These are phyloP conservation scores for Canna indica DNA, from an alignment of 176 grass and related monocot genomes.

Conservation along the genomic window DNA sequence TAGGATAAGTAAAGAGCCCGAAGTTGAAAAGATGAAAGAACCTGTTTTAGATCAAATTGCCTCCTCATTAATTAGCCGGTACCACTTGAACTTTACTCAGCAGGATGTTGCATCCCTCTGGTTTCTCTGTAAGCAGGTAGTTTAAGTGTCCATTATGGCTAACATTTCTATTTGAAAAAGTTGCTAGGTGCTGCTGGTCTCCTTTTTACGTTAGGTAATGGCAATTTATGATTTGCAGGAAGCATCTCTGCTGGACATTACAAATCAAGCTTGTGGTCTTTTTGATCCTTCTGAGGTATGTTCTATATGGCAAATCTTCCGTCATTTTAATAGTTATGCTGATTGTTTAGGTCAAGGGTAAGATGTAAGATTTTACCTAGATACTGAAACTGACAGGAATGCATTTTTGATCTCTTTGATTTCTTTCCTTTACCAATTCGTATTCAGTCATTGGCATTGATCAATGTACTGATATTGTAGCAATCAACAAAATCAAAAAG, in stretches of 20 bases:
- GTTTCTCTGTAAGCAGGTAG: conserved; percentile 98
- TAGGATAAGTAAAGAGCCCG: conserved; percentile 76
- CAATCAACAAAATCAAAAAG: too few relatives aligned
- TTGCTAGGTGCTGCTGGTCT: conserved; percentile 14
- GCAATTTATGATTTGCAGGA: conserved; percentile 38
- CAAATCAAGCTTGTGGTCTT: conserved; percentile 87
- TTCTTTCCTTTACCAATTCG: too few relatives aligned
- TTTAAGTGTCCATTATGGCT: conserved; percentile 10
- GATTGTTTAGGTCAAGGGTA: conserved; percentile 7
- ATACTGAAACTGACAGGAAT: too few relatives aligned
- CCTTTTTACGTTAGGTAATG: not conserved
- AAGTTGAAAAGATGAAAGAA: conserved; percentile 74
- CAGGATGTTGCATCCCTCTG: conserved; percentile 83
- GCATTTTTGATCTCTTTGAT: too few relatives aligned
- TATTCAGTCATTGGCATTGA: too few relatives aligned
- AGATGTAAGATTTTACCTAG: not conserved
- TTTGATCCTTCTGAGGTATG: conserved; percentile 81
- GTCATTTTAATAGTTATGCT: conserved; percentile 14
- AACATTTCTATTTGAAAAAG: conserved; percentile 18
- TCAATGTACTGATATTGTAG: too few relatives aligned
- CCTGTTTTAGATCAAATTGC: conserved; percentile 72
- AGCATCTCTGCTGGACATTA: conserved; percentile 88
- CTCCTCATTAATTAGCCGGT: conserved; percentile 44
- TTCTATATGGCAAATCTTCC: not conserved
- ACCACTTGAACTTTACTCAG: conserved; percentile 65